phyloP scores from a whole-genome alignment of 345 rosid species.

The Camelina hispida region DNA sequence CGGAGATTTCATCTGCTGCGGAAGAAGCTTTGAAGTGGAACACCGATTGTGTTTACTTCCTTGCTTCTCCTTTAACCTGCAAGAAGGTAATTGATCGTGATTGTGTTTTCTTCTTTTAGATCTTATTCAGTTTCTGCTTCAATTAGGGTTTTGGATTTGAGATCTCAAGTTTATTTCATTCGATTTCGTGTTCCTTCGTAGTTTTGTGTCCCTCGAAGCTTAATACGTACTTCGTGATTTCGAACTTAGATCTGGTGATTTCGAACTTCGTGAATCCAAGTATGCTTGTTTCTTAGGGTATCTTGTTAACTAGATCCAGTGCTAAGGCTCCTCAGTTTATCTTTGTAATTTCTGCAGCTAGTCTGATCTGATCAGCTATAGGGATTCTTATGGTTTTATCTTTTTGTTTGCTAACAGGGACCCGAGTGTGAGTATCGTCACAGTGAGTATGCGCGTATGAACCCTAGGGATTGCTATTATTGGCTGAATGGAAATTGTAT shows the following conservation, averaged over 20 bases:
- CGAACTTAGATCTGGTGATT: neutral
- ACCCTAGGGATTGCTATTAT: constrained; percentile 92
- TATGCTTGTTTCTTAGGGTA: neutral
- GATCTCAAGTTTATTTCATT: constrained; percentile 7
- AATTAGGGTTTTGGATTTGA: constrained; percentile 51
- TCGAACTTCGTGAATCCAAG: constrained; percentile 4
- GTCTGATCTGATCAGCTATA: neutral
- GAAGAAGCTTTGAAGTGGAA: constrained; percentile 89
- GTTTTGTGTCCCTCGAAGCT: neutral
- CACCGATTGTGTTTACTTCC: constrained; percentile 96
- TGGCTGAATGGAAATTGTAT: constrained; percentile 94
- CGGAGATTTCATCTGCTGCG: constrained; percentile 51
- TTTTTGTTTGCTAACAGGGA: constrained; percentile 57
- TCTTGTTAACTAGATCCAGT: neutral
- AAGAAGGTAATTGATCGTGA: constrained; percentile 67
- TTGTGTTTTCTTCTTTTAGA: neutral
- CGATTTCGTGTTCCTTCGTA: constrained; percentile 25
- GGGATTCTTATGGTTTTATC: constrained; percentile 12
- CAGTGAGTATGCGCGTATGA: constrained; percentile 91
- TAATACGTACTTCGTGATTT: neutral
- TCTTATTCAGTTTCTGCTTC: constrained; percentile 29
- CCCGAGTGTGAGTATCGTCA: constrained; percentile 96
- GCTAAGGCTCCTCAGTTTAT: neutral
- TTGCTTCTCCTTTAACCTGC: constrained; percentile 96
- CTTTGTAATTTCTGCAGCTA: neutral